Conservation (phyloP, 2,329 filamentous ascomycete species). For the Cladosporium phlei region DNA sequence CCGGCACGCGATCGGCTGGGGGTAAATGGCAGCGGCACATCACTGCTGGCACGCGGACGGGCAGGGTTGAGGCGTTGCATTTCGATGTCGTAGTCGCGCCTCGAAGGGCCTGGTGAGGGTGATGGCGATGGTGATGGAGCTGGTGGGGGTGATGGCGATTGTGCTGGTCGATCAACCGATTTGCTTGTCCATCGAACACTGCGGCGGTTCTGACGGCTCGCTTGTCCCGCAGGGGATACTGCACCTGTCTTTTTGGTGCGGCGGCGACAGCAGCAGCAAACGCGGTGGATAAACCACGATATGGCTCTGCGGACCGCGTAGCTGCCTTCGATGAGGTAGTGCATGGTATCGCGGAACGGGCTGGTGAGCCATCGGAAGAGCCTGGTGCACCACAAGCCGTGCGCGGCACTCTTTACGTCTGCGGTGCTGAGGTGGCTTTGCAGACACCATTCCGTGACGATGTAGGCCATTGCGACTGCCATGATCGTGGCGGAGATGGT, state of each 20-base stretch:
- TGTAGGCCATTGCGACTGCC: constrained; percentile 33
- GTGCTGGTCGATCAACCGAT: background rate
- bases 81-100: background rate
- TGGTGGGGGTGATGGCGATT: no score
- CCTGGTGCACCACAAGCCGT: constrained; percentile 16
- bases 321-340: constrained; percentile 1
- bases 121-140: no score
- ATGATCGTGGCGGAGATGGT: constrained; percentile 29
- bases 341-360: constrained; percentile 5
- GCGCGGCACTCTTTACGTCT: constrained; percentile 12
- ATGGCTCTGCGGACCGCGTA: background rate
- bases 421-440: constrained; percentile 35
- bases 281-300: background rate
- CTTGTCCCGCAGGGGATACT: no score
- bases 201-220: background rate
- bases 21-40: constrained; percentile 6
- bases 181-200: constrained; percentile 4
- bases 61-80: background rate
- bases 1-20: no score
- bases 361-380: constrained; percentile 15
- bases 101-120: no score
- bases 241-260: background rate
- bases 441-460: constrained; percentile 37
- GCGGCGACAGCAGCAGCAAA: background rate
- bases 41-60: constrained; percentile 5